These are phyloP conservation scores for Rhinocladiella similis DNA, from an alignment of 2,329 filamentous ascomycete species.

Conservation along the genomic window DNA sequence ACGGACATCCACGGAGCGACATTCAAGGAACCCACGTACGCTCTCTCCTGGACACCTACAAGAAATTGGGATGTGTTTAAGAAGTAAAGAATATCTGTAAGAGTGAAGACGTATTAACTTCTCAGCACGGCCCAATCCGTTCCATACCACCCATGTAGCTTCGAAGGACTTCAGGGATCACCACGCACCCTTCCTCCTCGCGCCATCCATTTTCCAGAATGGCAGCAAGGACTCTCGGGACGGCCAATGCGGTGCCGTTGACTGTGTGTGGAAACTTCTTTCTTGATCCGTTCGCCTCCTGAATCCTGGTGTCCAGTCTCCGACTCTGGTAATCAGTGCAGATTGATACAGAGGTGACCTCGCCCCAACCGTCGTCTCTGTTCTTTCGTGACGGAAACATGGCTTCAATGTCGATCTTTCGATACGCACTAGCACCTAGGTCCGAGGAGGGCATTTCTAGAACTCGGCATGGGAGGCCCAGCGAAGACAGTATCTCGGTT, in stretches of 20 bases:
- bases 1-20: no score
- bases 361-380: slow-evolving; percentile 76
- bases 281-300: slow-evolving; percentile 51
- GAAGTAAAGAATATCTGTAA: no score
- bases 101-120: no score
- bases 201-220: slow-evolving; percentile 82
- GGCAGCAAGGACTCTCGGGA: slow-evolving; percentile 85
- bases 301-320: slow-evolving; percentile 73
- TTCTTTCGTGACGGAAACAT: slow-evolving; percentile 78
- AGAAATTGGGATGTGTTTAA: no score
- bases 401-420: slow-evolving; percentile 92
- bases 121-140: slow-evolving; percentile 53
- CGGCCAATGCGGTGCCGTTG: slow-evolving; percentile 90
- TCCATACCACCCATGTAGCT: slow-evolving; percentile 80
- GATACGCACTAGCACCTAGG: slow-evolving; percentile 80
- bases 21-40: no score
- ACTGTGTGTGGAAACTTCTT: slow-evolving; percentile 81
- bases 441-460: slow-evolving; percentile 90
- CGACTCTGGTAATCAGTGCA: slow-evolving; percentile 95
- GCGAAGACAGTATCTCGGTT: slow-evolving; percentile 72
- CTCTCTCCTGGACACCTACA: no score
- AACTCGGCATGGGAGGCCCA: slow-evolving; percentile 82
- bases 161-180: slow-evolving; percentile 75
- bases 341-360: slow-evolving; percentile 85
- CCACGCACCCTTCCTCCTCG: slow-evolving; percentile 68